A percentile compares a stretch with the other conserved stretches of the same genome.
These are phyloP conservation scores for Sugiyamaella grinbergsii DNA, from an alignment of 1,139 yeast genomes.

Conservation along the genomic window DNA sequence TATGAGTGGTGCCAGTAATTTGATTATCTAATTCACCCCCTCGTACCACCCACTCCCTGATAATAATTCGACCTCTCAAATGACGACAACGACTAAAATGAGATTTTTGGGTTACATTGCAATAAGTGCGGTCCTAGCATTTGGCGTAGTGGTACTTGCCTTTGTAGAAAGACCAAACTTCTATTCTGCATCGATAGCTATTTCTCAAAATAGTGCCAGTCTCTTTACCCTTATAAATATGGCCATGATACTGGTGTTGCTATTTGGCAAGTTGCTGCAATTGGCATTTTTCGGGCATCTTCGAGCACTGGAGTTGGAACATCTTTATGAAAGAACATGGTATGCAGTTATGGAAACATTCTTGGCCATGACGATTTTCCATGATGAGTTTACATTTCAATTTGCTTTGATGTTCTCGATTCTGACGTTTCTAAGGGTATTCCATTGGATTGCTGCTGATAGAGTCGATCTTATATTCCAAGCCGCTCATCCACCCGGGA, in stretches of 20 bases:
- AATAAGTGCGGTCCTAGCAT: conserved; percentile 39
- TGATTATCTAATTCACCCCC: background rate
- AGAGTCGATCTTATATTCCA: conserved; percentile 43
- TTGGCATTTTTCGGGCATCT: conserved; percentile 70
- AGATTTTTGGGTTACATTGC: conserved; percentile 32
- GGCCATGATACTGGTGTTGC: conserved; percentile 46
- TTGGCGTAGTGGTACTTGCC: conserved; percentile 41
- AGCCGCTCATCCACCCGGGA: conserved; percentile 38
- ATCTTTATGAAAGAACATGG: conserved; percentile 66
- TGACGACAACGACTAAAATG: conserved; percentile 27
- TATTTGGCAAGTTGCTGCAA: conserved; percentile 52
- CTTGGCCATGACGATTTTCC: conserved; percentile 63
- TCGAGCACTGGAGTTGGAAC: conserved; percentile 74
- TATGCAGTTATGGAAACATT: conserved; percentile 67
- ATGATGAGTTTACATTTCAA: conserved; percentile 57
- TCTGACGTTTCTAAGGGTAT: conserved; percentile 61
- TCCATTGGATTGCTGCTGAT: conserved; percentile 68
- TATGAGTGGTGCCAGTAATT: background rate
- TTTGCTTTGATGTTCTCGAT: conserved; percentile 42
- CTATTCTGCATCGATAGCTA: conserved; percentile 49
- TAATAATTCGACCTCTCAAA: background rate
- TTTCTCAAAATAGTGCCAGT: conserved; percentile 49
- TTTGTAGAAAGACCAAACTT: conserved; percentile 46
- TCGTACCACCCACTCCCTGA: background rate
- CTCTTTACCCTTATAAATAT: conserved; percentile 48